A percentile compares a stretch with the other conserved stretches of the same genome.
phyloP scores from a whole-genome alignment of 805 yeast species.

The Ogataea zsoltii region DNA sequence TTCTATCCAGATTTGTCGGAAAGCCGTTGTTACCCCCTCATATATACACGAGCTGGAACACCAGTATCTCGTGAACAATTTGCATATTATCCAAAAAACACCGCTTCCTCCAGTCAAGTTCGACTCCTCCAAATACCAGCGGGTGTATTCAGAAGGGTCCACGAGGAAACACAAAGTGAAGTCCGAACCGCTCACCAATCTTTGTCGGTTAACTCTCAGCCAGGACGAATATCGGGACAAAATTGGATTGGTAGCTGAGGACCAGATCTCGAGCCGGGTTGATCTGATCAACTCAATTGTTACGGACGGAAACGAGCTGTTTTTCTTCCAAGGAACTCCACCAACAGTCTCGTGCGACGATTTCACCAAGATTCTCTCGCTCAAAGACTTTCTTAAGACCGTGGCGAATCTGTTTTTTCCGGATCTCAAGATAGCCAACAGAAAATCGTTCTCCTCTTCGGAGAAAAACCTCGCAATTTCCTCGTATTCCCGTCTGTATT shows the following conservation, averaged over 20 bases:
- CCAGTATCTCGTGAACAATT: slow-evolving; percentile 21
- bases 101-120: slow-evolving; percentile 18
- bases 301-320: slow-evolving; percentile 27
- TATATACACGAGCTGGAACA: slow-evolving; percentile 30
- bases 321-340: slow-evolving; percentile 5
- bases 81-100: slow-evolving; percentile 8
- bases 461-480: slow-evolving; percentile 3
- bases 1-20: slow-evolving; percentile 19
- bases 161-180: not conserved
- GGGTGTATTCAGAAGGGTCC: not conserved
- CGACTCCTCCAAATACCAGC: not conserved
- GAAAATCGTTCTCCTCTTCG: not conserved
- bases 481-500: slow-evolving; percentile 15
- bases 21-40: not conserved
- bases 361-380: slow-evolving; percentile 17
- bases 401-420: slow-evolving; percentile 22
- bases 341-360: slow-evolving; percentile 4
- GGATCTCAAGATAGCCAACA: slow-evolving; percentile 9
- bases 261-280: not conserved
- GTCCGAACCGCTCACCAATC: slow-evolving; percentile 14
- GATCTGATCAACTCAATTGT: slow-evolving; percentile 21
- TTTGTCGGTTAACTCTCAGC: slow-evolving; percentile 19
- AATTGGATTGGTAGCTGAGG: slow-evolving; percentile 7
- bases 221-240: slow-evolving; percentile 20
- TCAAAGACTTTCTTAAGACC: slow-evolving; percentile 17